These are phyloP conservation scores for Stephania japonica DNA, from an alignment of 164 flowering plant species.

Conservation along the genomic window DNA sequence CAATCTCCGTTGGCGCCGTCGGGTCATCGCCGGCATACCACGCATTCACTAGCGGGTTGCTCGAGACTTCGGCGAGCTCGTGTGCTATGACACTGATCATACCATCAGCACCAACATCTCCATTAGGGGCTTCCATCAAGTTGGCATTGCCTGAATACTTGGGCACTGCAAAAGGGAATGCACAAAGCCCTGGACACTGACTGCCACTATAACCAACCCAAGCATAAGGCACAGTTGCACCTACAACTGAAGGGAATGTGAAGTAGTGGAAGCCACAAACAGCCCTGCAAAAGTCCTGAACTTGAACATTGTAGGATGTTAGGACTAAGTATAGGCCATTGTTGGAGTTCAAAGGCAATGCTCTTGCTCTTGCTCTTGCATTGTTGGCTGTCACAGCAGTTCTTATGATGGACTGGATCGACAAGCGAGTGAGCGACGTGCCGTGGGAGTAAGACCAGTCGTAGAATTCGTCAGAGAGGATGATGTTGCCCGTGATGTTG, in stretches of 20 bases:
- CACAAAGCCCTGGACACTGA: conserved; percentile 67
- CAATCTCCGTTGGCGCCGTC: conserved; percentile 92
- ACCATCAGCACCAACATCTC: conserved; percentile 66
- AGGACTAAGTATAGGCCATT: conserved; percentile 76
- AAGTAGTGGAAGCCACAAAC: conserved; percentile 97
- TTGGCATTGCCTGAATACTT: conserved; percentile 19
- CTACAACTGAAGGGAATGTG: conserved; percentile 86
- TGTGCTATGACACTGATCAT: conserved; percentile 94
- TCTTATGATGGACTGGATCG: conserved; percentile 68
- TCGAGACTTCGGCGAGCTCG: conserved; percentile 80
- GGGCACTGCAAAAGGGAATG: conserved; percentile 13
- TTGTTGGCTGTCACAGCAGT: conserved; percentile 31
- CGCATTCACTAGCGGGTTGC: conserved; percentile 85
- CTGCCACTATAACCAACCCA: conserved; percentile 86
- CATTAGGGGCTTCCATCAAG: conserved; percentile 80
- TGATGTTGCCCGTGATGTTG: conserved; percentile 57
- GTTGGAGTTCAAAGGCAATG: conserved; percentile 16
- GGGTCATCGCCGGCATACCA: conserved; percentile 99
- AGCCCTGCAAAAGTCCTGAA: conserved; percentile 87
- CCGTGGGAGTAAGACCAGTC: conserved; percentile 66
- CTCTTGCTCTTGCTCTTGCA: conserved; percentile 19
- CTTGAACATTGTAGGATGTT: conserved; percentile 59
- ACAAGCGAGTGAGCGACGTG: conserved; percentile 52
- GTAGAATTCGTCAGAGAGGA: conserved; percentile 56
- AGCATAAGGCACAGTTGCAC: conserved; percentile 88